A percentile compares a stretch with the other conserved stretches of the same genome.
These are phyloP conservation scores for Colletotrichum eleusines DNA, from an alignment of 2,329 filamentous ascomycete species.

Conservation along the genomic window DNA sequence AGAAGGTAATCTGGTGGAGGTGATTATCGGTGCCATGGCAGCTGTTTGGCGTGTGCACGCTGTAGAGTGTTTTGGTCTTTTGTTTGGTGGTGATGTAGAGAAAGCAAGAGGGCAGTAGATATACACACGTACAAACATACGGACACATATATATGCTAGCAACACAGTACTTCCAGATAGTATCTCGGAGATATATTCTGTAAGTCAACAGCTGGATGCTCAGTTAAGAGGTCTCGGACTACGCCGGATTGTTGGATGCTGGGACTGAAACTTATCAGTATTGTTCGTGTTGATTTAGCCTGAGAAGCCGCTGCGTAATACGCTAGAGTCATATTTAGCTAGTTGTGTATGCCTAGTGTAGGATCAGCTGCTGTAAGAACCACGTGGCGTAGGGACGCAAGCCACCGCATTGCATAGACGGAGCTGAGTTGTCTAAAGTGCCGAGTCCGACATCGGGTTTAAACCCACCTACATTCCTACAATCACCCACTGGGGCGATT, in stretches of 20 bases:
- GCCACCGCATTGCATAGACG: neutral
- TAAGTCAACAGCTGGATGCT: neutral
- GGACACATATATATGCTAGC: neutral
- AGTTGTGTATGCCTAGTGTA: too few relatives aligned
- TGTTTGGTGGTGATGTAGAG: neutral
- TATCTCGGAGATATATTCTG: neutral
- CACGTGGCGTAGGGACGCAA: neutral
- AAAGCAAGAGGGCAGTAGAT: neutral
- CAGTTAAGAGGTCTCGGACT: too few relatives aligned
- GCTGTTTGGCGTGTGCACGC: neutral
- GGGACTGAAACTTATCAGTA: too few relatives aligned
- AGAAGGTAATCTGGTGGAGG: neutral
- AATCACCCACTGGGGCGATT: too few relatives aligned
- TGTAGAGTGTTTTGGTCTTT: neutral
- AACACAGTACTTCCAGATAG: neutral
- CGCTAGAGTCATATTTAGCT: neutral
- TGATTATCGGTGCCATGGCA: neutral
- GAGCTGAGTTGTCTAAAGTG: neutral
- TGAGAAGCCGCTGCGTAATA: too few relatives aligned
- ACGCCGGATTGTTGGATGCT: too few relatives aligned
- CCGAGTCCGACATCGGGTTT: neutral
- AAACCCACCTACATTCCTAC: too few relatives aligned
- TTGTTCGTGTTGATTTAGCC: too few relatives aligned
- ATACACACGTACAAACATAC: too few relatives aligned
- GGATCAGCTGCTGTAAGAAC: neutral